These are phyloP conservation scores for Ogataea ganodermae DNA, from an alignment of 805 yeast species.

Conservation along the genomic window DNA sequence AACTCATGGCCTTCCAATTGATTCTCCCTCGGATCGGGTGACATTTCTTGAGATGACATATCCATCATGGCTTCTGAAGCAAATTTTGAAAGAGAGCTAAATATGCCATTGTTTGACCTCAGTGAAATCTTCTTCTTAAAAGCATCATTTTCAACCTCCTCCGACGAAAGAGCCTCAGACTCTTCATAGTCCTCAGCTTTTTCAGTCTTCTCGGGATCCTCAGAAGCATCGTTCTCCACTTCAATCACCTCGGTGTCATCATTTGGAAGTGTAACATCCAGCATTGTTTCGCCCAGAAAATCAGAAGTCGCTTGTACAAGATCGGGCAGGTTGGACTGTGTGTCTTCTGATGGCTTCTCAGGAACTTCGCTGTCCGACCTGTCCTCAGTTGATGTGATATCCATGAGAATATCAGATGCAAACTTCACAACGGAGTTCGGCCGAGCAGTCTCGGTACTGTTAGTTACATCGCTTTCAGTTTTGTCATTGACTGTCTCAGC, in stretches of 20 bases:
- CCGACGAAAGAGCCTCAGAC: too few species aligned
- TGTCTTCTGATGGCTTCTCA: background rate
- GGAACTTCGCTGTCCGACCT: background rate
- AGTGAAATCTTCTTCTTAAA: background rate
- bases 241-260: constrained; percentile 4
- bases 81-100: constrained; percentile 10
- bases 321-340: background rate
- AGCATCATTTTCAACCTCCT: background rate
- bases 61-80: constrained; percentile 19
- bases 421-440: background rate
- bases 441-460: background rate
- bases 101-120: background rate
- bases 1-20: background rate
- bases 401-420: constrained; percentile 5
- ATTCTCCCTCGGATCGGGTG: background rate
- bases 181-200: constrained; percentile 2
- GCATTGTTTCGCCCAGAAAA: constrained; percentile 1
- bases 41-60: constrained; percentile 9
- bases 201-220: constrained; percentile 10
- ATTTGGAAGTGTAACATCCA: background rate
- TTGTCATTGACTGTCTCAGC: too few species aligned
- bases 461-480: background rate
- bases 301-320: background rate
- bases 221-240: constrained; percentile 4
- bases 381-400: constrained; percentile 2